Base-by-base conservation (phyloP, 768 basidiomycete species). In the Suillus ampliporus region DNA sequence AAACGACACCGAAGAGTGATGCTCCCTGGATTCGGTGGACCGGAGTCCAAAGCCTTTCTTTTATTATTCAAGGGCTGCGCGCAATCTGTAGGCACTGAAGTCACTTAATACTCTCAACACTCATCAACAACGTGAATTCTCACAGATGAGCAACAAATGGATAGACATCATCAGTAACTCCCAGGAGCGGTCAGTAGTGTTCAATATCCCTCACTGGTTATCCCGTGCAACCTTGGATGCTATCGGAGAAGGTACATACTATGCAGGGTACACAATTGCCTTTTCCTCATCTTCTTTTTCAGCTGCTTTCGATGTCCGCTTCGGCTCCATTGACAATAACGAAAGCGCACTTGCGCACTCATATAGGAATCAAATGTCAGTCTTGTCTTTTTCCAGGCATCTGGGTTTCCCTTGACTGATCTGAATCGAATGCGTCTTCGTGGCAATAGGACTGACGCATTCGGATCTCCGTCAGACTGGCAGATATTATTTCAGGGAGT, bases 1-100 rank as follows among this genome's bases (percentile, higher is more conserved):
- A 84, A 76, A 68, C 79, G 86, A 50, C 85, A 87, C 60, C 73
- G 83, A 61, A 85, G 78, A 64, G 77, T 84, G 23, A 81, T 86
- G 78, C 75, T 84, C 54, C 85, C 84, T 3, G 85, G 83, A 3
- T 87, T 87, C 62, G 84, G 85, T 58, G 78, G 71, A 10, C 79
- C 80, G 1, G 83, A 86, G 65, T 78, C 80, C 35, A 85, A 79
- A 59, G 78, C 84, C 1, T 85, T 83, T 62, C 75, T 86, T 8
- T 74, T 78, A 28, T 74, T 86, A 53, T 86, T 87, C 72, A 77
- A 72, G 43, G 76, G 74, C 61, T 80, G 67, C 13, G 76, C 69
- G 1, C 67, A 69, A 56, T 63, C 67, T 28, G 75, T 77, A 46
- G 35, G 68, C 21, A 13, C 28, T 28, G 15, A 19, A 31, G 23